A percentile compares a stretch with the other conserved stretches of the same genome.
These are phyloP conservation scores for Aspergillus texensis DNA, from an alignment of 2,329 filamentous ascomycete species.

Conservation along the genomic window DNA sequence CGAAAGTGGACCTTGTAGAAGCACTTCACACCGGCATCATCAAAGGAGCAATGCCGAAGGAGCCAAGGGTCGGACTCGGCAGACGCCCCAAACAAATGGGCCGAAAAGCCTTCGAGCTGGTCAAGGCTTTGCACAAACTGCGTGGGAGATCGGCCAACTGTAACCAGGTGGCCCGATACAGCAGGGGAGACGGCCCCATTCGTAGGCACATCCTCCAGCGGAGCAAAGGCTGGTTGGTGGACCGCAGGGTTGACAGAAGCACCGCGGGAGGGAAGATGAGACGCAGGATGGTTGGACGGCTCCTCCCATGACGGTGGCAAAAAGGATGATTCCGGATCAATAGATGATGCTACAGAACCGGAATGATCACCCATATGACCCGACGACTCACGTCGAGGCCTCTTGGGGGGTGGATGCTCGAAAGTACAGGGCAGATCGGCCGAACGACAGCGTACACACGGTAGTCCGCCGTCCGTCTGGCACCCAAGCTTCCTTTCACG, in stretches of 20 bases:
- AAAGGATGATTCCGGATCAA: conserved; percentile 10
- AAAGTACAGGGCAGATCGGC: conserved; percentile 29
- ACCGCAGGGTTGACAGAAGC: conserved; percentile 5
- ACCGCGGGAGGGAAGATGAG: conserved; percentile 1
- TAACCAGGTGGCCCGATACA: conserved; percentile 19
- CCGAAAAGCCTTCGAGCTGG: conserved; percentile 30
- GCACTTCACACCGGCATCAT: conserved; percentile 38
- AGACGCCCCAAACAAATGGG: conserved; percentile 26
- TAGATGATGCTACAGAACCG: conserved; percentile 9
- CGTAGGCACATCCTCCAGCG: conserved; percentile 17
- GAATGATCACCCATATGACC: conserved; percentile 13
- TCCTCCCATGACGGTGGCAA: conserved; percentile 10
- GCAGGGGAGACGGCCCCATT: conserved; percentile 18
- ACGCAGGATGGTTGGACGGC: neutral
- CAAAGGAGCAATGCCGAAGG: conserved; percentile 39
- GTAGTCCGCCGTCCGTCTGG: conserved; percentile 25
- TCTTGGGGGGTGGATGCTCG: conserved; percentile 27
- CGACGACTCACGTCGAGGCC: conserved; percentile 18
- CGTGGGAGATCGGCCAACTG: conserved; percentile 22
- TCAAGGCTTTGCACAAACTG: conserved; percentile 35
- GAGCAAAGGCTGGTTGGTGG: neutral
- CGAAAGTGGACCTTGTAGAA: conserved; percentile 42
- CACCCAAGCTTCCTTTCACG: conserved; percentile 35
- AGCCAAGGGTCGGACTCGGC: conserved; percentile 41
- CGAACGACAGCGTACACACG: conserved; percentile 31